A percentile compares a stretch with the other conserved stretches of the same genome.
phyloP scores from a whole-genome alignment of 768 basidiomycete genomes.

The Mycena capillaripes region DNA sequence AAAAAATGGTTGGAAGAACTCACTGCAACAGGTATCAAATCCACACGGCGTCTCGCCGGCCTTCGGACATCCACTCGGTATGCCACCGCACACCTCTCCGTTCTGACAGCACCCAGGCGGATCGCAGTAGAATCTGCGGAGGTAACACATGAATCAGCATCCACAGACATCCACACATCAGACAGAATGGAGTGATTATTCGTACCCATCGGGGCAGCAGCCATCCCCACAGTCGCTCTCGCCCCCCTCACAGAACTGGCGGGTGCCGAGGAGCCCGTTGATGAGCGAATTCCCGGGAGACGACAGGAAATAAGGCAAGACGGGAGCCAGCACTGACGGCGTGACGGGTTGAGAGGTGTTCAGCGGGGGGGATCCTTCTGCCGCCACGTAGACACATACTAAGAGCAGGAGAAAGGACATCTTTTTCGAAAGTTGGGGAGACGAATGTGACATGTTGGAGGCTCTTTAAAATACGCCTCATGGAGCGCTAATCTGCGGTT shows the following conservation, averaged over 20 bases:
- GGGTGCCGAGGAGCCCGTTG: not conserved
- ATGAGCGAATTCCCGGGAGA: not conserved
- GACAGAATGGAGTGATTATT: too few relatives aligned
- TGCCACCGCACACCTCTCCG: slow-evolving; percentile 3
- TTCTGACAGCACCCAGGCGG: slow-evolving; percentile 5
- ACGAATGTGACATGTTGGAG: too few relatives aligned
- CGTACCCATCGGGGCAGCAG: too few relatives aligned
- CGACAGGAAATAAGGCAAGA: slow-evolving; percentile 2
- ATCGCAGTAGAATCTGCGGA: not conserved
- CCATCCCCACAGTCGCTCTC: not conserved
- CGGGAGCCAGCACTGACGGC: not conserved
- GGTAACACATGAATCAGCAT: not conserved
- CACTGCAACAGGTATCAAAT: not conserved
- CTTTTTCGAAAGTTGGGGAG: too few relatives aligned
- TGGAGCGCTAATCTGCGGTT: too few relatives aligned
- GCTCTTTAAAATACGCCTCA: too few relatives aligned
- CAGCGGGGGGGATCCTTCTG: too few relatives aligned
- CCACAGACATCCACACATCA: too few relatives aligned
- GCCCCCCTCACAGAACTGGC: slow-evolving; percentile 1
- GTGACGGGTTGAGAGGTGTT: too few relatives aligned
- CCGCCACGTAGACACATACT: too few relatives aligned
- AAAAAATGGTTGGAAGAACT: too few relatives aligned
- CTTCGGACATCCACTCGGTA: not conserved
- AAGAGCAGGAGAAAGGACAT: not conserved
- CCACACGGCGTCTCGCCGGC: not conserved